phyloP scores from a whole-genome alignment of 768 basidiomycete species.

The Grammothele lineata region DNA sequence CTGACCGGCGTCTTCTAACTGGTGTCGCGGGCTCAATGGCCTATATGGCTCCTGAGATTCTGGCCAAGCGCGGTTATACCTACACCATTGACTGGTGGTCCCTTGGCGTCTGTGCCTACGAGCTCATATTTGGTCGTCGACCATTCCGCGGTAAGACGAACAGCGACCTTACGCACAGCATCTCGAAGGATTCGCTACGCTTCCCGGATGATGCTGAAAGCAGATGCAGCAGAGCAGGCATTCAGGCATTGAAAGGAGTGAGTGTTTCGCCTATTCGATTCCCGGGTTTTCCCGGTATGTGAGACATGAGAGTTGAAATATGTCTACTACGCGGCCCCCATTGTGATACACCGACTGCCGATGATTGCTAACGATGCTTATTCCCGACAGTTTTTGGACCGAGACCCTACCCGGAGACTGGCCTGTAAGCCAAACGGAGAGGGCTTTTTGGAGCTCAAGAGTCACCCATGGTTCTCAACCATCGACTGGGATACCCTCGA shows the following conservation, averaged over 20 bases:
- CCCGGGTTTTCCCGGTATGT: not conserved
- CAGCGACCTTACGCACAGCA: slow-evolving; percentile 87
- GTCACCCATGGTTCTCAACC: slow-evolving; percentile 82
- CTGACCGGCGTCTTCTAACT: slow-evolving; percentile 76
- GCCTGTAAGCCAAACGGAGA: slow-evolving; percentile 80
- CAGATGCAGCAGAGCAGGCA: slow-evolving; percentile 71
- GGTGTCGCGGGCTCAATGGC: slow-evolving; percentile 98
- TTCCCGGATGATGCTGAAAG: slow-evolving; percentile 89
- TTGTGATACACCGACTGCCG: not conserved
- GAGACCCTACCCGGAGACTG: slow-evolving; percentile 75
- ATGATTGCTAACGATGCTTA: slow-evolving; percentile 9
- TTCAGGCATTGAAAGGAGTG: slow-evolving; percentile 79
- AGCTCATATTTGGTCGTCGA: slow-evolving; percentile 86
- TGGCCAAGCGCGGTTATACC: slow-evolving; percentile 91
- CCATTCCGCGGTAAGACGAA: slow-evolving; percentile 95
- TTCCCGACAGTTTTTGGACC: slow-evolving; percentile 70
- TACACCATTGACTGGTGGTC: slow-evolving; percentile 98
- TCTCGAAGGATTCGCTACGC: slow-evolving; percentile 78
- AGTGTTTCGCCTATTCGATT: slow-evolving; percentile 27
- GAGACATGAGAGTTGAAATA: too few relatives aligned
- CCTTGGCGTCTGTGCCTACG: slow-evolving; percentile 88
- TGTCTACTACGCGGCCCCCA: too few relatives aligned
- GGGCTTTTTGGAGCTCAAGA: slow-evolving; percentile 73
- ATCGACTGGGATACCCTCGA: slow-evolving; percentile 90
- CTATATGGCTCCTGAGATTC: slow-evolving; percentile 95